Base-by-base conservation (phyloP, 2,329 filamentous ascomycete species). In the Verticillium zaregamsianum region DNA sequence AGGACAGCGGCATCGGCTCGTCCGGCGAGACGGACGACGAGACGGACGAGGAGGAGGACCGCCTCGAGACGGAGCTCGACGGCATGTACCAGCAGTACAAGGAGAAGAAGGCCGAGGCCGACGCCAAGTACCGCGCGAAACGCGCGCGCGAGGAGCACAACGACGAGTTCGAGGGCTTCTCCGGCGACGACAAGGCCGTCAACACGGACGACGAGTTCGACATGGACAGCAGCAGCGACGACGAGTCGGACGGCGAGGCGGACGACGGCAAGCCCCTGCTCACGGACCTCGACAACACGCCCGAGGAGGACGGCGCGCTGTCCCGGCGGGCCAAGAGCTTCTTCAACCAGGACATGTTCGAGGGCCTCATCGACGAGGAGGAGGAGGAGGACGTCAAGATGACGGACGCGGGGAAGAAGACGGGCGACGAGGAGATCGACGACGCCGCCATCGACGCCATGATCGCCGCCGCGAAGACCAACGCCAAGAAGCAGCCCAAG, bases 321-420 rank as follows among this genome's bases (percentile, higher is more conserved):
- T 96, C 93, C 3, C 93, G 89, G 73, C 86, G 92, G 65, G 95
- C 95, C 9, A 86, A 89, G 11, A 85, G 90, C 64, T 99, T 99
- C 78, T 99, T 99, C 74, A 90, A 91, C 68, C 94, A 97, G 72
- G 93, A 97, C 67, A 90, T 99, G 49, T 99, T 99, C 80, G 88
- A 93, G 67, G 90, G 86, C 0, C 74, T 90, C 23, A 78, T 89
- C 2, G 87, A 87, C 20, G 73, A 77, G 39, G 76, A 75, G 14
- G 66, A 72, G 17, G 77, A 79, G 66, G 68, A 67, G 58, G 70
- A 64, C 15, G 70, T 71, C 49, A 17, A 20, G 71, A 68, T 37
- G 76, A 71, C 31, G 69, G 74, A 33, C 67, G 65, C 37, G 70
- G 72, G 37, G 68, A 69, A 0, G 69, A 72, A 59, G 61, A 70